These are phyloP conservation scores for Sicyos edulis DNA, from an alignment of 306 rosid genomes.

Conservation along the genomic window DNA sequence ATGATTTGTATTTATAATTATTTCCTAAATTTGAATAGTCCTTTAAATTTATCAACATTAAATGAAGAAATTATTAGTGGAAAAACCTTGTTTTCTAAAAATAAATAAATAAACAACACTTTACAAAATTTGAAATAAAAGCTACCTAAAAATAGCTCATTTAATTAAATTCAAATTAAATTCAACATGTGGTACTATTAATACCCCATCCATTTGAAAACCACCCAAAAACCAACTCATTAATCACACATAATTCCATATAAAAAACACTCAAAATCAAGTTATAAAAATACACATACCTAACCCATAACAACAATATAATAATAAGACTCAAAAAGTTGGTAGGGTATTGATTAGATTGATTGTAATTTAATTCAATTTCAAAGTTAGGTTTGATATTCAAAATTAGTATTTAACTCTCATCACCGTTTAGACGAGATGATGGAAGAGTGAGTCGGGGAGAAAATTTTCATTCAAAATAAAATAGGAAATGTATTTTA, in stretches of 20 bases:
- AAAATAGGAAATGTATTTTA: no score
- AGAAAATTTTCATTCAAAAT: no score
- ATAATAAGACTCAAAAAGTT: neutral
- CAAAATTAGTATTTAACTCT: no score
- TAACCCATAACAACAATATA: neutral
- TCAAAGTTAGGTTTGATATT: no score
- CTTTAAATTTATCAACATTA: no score
- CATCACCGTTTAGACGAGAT: no score
- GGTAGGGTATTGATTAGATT: neutral
- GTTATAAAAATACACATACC: neutral
- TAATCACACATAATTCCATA: constrained; percentile 5
- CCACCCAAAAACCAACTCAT: neutral
- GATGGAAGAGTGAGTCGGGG: no score
- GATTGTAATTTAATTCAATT: no score
- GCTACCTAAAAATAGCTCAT: neutral
- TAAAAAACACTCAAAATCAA: neutral
- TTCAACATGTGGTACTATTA: neutral
- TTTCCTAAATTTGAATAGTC: no score
- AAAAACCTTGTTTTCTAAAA: neutral
- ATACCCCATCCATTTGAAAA: neutral
- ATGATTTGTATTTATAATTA: no score
- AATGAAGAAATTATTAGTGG: neutral
- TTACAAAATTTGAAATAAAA: no score
- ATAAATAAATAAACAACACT: no score
- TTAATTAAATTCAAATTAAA: neutral